phyloP scores from a whole-genome alignment of 352 stramenopile genomes.

The Phytophthora ramorum region DNA sequence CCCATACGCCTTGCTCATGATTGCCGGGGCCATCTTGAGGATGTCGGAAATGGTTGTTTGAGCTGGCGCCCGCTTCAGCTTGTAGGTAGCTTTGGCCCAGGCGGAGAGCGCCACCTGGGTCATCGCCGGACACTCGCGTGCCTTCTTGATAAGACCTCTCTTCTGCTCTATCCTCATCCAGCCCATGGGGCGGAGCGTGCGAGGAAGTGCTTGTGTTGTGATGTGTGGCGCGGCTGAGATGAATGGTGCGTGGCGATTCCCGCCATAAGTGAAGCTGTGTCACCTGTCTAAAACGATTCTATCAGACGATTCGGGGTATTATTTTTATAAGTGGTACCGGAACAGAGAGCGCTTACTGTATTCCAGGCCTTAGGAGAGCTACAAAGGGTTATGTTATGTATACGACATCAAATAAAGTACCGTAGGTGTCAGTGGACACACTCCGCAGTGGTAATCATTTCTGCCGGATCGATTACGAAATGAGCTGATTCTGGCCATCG shows the following conservation, averaged over 20 bases:
- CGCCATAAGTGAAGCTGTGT: neutral
- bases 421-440: too few relatives aligned
- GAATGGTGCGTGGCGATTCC: neutral
- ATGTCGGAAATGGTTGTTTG: slow-evolving; percentile 11
- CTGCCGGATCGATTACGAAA: slow-evolving; percentile 12
- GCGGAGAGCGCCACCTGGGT: slow-evolving; percentile 3
- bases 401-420: too few relatives aligned
- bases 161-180: neutral
- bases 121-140: neutral
- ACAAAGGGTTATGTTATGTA: too few relatives aligned
- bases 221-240: too few relatives aligned
- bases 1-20: slow-evolving; percentile 8
- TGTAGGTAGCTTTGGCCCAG: neutral
- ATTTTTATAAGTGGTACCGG: neutral
- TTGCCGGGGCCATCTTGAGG: neutral
- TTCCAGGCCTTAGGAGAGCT: too few relatives aligned
- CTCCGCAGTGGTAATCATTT: slow-evolving; percentile 36
- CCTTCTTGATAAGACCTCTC: neutral
- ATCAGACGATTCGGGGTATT: neutral
- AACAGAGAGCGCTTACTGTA: neutral
- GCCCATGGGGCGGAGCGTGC: neutral
- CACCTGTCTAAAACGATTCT: neutral
- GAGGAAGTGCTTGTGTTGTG: neutral
- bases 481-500: too few relatives aligned
- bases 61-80: neutral